Conservation (phyloP, 2,329 filamentous ascomycete species). For the Aureobasidium sp. region DNA sequence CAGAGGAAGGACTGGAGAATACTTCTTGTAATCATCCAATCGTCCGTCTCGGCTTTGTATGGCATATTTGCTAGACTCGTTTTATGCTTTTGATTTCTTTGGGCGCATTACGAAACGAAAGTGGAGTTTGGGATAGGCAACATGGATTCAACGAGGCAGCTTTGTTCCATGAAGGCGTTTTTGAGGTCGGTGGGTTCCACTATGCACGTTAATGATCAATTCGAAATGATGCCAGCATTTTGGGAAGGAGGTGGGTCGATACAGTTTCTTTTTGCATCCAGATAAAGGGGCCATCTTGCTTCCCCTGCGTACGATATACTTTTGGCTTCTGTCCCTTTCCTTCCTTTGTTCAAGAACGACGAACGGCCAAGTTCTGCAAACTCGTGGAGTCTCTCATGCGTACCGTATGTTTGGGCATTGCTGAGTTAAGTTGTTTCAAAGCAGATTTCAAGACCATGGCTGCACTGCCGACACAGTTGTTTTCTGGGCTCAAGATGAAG, state of each 20-base stretch:
- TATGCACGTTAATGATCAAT: background rate
- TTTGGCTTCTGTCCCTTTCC: background rate
- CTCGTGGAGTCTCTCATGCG: background rate
- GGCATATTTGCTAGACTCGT: background rate
- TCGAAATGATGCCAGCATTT: background rate
- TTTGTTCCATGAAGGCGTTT: background rate
- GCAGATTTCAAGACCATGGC: too few species aligned
- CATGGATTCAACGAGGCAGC: background rate
- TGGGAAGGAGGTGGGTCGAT: background rate
- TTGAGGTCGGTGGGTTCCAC: background rate
- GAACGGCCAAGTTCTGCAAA: background rate
- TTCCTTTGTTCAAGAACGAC: background rate
- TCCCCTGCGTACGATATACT: background rate
- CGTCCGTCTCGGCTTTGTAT: background rate
- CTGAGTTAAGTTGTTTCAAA: too few species aligned
- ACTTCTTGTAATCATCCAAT: slow-evolving; percentile 36
- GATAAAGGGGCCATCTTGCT: background rate
- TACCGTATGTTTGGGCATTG: too few species aligned
- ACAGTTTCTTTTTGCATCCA: background rate
- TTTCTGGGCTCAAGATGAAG: background rate
- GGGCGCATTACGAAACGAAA: background rate
- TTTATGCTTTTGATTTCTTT: background rate
- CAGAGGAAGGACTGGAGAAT: slow-evolving; percentile 40
- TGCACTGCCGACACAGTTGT: too few species aligned
- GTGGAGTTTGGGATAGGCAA: background rate